Percentiles rank a stretch among this genome's conserved stretches.
Evolutionary conservation across 2,329 filamentous ascomycete species (phyloP).

Genomic region (Xylariaceae sp.): DNA sequence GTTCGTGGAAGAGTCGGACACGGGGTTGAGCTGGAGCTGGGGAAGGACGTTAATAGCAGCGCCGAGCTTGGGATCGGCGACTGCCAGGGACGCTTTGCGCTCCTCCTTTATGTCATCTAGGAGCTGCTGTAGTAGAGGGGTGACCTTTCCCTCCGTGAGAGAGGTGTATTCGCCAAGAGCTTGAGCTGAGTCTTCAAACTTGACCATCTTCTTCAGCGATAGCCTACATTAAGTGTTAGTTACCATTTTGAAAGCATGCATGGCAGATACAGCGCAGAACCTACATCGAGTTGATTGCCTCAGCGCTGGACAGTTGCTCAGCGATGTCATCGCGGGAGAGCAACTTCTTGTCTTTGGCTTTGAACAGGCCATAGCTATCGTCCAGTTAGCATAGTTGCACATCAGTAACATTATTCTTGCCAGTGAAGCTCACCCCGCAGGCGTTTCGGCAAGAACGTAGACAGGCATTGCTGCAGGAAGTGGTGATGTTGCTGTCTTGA

Average conservation of each 20-base stretch:
- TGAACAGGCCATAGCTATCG: conserved; percentile 90
- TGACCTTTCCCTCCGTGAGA: conserved; percentile 91
- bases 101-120: conserved; percentile 92
- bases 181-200: conserved; percentile 89
- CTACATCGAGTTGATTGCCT: conserved; percentile 83
- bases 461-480: conserved; percentile 64
- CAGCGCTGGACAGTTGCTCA: conserved; percentile 70
- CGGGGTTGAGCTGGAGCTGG: conserved; percentile 75
- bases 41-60: conserved; percentile 91
- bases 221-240: conserved; percentile 50
- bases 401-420: conserved; percentile 3
- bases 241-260: no score
- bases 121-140: conserved; percentile 75
- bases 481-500: conserved; percentile 4
- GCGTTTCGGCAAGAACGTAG: conserved; percentile 91
- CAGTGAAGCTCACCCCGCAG: conserved; percentile 60
- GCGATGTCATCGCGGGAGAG: conserved; percentile 80
- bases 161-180: conserved; percentile 88
- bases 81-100: conserved; percentile 92
- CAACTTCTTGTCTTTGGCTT: conserved; percentile 97
- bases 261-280: conserved; percentile 29
- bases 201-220: conserved; percentile 94
- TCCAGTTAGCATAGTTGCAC: conserved; percentile 15
- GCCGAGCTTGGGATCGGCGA: conserved; percentile 89
- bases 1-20: conserved; percentile 75